Base-by-base conservation (phyloP, 352 stramenopile species). In the Blastocystis hominis region DNA sequence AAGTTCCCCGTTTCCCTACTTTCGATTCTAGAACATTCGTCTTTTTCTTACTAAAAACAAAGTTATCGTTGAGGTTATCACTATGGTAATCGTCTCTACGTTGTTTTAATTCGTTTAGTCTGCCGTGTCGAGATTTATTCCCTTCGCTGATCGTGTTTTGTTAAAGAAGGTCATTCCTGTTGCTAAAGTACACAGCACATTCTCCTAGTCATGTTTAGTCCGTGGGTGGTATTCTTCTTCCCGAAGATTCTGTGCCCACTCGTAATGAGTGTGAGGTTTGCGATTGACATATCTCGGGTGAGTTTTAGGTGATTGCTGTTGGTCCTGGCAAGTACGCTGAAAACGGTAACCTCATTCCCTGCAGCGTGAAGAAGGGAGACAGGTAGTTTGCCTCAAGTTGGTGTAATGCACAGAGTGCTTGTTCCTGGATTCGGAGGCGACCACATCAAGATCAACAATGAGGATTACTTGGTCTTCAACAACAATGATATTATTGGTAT, bases 131-230 rank as follows among this genome's bases (percentile, higher is more conserved):
- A 89, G 70, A 77, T 78, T 89, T 38, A 59, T 89, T 87, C 88
- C 88, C 24, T 86, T 89, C 78, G 88, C 88, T 89, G 88, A 89
- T 66, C 72, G 88, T 55, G 38, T 89, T 76, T 46, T 89, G 5
- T 53, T 89, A 9, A 89, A 89, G 61, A 70, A 88, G 42, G 78
- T 89, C 42, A 20, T 80, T 44, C 79, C 79, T 15, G 47, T 68
- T n/a, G 84, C 88, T 15, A 89, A 89, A 55, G 84, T 86, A 36
- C 50, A 38, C 46, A 38, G 9, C 54, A 3, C 62, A 20, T 61
- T 63, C n/a, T 53, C 53, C 17, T 44, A 46, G 44, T 88, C 5
- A 75, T 13, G 44, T 84, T 17, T 89, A 89, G 86, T 87, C 47
- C 46, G 88, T 88, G 70, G 84, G 88, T 77, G 88, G 88, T 30